Conservation (phyloP, 2,329 filamentous ascomycete genomes). For the Nannizziopsis arthrosporioides region DNA sequence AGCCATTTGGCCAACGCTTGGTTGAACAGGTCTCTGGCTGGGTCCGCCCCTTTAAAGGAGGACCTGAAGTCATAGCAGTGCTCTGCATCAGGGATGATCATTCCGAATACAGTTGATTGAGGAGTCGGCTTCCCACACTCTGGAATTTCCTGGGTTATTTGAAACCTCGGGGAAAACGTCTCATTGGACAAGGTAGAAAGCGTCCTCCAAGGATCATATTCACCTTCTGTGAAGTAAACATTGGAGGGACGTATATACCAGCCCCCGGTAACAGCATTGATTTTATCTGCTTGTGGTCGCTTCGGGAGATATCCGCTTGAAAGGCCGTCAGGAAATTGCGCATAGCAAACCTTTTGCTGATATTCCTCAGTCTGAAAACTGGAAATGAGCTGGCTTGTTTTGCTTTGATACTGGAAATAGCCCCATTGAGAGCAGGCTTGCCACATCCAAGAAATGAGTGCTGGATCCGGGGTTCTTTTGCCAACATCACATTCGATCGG, state of each 20-base stretch:
- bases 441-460: slow-evolving; percentile 39
- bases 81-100: slow-evolving; percentile 34
- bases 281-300: slow-evolving; percentile 28
- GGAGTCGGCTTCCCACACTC: slow-evolving; percentile 31
- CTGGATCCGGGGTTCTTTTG: slow-evolving; percentile 24
- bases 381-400: slow-evolving; percentile 34
- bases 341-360: slow-evolving; percentile 37
- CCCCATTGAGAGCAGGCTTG: slow-evolving; percentile 45
- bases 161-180: slow-evolving; percentile 31
- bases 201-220: slow-evolving; percentile 44
- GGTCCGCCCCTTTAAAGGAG: slow-evolving; percentile 23
- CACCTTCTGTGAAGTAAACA: slow-evolving; percentile 39
- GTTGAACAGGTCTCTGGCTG: slow-evolving; percentile 29
- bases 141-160: slow-evolving; percentile 32
- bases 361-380: slow-evolving; percentile 37
- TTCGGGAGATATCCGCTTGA: slow-evolving; percentile 31
- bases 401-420: slow-evolving; percentile 40
- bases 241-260: slow-evolving; percentile 44
- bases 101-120: slow-evolving; percentile 37
- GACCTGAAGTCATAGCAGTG: slow-evolving; percentile 41
- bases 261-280: slow-evolving; percentile 39
- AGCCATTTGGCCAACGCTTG: slow-evolving; percentile 38
- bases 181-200: slow-evolving; percentile 36
- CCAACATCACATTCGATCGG: slow-evolving; percentile 31
- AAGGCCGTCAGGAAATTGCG: slow-evolving; percentile 38